phyloP scores from a whole-genome alignment of 495 filamentous ascomycete species.

The Rhypophila decipiens region DNA sequence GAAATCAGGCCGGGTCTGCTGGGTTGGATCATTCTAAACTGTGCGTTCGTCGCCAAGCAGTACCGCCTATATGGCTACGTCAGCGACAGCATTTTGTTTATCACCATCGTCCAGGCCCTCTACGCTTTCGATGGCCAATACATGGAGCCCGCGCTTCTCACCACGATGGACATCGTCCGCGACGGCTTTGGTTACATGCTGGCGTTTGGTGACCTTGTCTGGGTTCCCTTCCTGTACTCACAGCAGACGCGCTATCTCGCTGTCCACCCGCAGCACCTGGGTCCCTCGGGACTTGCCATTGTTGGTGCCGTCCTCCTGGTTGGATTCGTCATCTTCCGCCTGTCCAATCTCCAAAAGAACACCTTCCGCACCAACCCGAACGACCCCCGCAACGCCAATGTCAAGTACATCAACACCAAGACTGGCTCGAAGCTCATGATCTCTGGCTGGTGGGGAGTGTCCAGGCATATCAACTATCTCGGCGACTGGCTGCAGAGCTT shows the following conservation, averaged over 20 bases:
- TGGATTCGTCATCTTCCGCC: slow-evolving; percentile 87
- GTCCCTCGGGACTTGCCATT: slow-evolving; percentile 51
- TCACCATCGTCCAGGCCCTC: slow-evolving; percentile 69
- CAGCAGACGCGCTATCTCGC: slow-evolving; percentile 85
- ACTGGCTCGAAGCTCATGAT: slow-evolving; percentile 73
- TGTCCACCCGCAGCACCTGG: slow-evolving; percentile 71
- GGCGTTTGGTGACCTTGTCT: slow-evolving; percentile 88
- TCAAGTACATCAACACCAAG: slow-evolving; percentile 84
- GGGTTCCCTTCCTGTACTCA: slow-evolving; percentile 88
- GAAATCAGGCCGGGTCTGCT: slow-evolving; percentile 89
- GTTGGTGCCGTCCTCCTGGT: slow-evolving; percentile 58
- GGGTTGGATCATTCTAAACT: slow-evolving; percentile 82
- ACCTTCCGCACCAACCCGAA: slow-evolving; percentile 82
- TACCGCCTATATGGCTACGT: slow-evolving; percentile 76
- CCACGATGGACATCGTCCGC: slow-evolving; percentile 91
- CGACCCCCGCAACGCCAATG: slow-evolving; percentile 70
- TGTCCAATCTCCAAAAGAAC: slow-evolving; percentile 91
- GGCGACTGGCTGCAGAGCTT: slow-evolving; percentile 94
- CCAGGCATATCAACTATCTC: slow-evolving; percentile 95
- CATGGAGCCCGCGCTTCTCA: slow-evolving; percentile 88
- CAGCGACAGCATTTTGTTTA: slow-evolving; percentile 81
- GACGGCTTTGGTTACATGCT: slow-evolving; percentile 98
- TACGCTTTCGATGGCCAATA: slow-evolving; percentile 84
- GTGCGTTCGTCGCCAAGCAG: slow-evolving; percentile 80
- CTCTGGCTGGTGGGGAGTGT: slow-evolving; percentile 91